phyloP scores from a whole-genome alignment of 208 protist species.

The Leishmania arabica region DNA sequence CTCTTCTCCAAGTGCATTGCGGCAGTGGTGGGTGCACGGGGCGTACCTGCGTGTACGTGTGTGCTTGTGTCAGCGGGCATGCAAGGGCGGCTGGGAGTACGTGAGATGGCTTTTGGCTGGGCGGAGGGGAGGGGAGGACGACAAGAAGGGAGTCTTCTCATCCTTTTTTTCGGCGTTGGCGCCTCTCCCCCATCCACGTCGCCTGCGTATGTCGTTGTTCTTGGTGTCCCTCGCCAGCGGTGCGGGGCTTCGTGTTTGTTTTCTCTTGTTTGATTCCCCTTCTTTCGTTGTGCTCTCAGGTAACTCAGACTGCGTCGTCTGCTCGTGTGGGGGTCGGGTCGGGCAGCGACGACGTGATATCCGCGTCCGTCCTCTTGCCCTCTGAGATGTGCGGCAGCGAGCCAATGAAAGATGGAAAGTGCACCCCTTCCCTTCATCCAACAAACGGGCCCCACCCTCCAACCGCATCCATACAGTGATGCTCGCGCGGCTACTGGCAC shows the following conservation, averaged over 20 bases:
- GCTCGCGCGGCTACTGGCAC: neutral
- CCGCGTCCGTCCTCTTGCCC: neutral
- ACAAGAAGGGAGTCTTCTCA: neutral
- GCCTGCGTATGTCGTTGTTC: too few species aligned
- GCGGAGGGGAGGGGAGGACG: neutral
- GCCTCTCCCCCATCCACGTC: too few species aligned
- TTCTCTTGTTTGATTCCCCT: neutral
- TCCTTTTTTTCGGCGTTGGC: too few species aligned
- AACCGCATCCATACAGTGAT: neutral
- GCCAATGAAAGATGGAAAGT: neutral
- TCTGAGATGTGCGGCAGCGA: neutral
- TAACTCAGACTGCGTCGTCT: neutral
- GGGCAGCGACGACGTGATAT: neutral
- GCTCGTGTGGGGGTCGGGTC: neutral
- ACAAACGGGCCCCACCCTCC: neutral
- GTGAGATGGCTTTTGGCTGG: neutral
- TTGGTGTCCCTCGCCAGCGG: neutral
- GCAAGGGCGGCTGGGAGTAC: neutral
- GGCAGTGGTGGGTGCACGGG: neutral
- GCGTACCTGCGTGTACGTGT: neutral
- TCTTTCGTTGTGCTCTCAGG: neutral
- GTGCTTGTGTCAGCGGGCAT: neutral
- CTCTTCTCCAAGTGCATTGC: neutral
- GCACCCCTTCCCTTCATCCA: neutral
- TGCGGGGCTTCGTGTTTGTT: neutral